phyloP scores from a whole-genome alignment of 176 grass and related monocot genomes.

The Olyra latifolia region DNA sequence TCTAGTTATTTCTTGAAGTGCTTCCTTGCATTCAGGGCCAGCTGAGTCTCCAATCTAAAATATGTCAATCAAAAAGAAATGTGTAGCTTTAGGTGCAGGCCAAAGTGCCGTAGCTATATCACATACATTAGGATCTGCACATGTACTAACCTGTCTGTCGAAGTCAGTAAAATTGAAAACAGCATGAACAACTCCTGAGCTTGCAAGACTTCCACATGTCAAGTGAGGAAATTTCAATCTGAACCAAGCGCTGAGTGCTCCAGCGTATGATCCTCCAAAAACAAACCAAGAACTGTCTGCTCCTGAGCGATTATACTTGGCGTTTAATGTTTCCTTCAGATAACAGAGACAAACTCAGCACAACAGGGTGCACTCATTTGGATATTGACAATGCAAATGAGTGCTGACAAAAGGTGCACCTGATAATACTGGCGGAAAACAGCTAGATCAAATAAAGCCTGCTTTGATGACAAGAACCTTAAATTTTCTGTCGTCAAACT shows the following conservation, averaged over 20 bases:
- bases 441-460: conserved; percentile 92
- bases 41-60: conserved; percentile 85
- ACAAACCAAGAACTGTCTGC: conserved; percentile 82
- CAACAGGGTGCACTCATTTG: neutral
- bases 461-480: conserved; percentile 92
- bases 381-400: neutral
- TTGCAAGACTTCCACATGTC: conserved; percentile 95
- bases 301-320: conserved; percentile 71
- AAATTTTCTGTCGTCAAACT: conserved; percentile 74
- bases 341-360: conserved; percentile 33
- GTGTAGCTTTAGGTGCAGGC: conserved; percentile 25
- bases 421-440: conserved; percentile 97
- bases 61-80: conserved; percentile 5
- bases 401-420: conserved; percentile 33
- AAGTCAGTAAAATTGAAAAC: conserved; percentile 93
- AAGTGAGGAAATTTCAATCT: conserved; percentile 93
- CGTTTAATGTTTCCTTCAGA: conserved; percentile 80
- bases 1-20: conserved; percentile 84
- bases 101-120: neutral
- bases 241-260: conserved; percentile 97
- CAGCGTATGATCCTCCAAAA: conserved; percentile 93
- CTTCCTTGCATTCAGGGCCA: conserved; percentile 90
- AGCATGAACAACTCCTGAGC: conserved; percentile 85
- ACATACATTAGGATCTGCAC: conserved; percentile 17
- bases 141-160: conserved; percentile 43